These are phyloP conservation scores for Neofusicoccum parvum DNA, from an alignment of 2,329 filamentous ascomycete genomes.

Conservation along the genomic window DNA sequence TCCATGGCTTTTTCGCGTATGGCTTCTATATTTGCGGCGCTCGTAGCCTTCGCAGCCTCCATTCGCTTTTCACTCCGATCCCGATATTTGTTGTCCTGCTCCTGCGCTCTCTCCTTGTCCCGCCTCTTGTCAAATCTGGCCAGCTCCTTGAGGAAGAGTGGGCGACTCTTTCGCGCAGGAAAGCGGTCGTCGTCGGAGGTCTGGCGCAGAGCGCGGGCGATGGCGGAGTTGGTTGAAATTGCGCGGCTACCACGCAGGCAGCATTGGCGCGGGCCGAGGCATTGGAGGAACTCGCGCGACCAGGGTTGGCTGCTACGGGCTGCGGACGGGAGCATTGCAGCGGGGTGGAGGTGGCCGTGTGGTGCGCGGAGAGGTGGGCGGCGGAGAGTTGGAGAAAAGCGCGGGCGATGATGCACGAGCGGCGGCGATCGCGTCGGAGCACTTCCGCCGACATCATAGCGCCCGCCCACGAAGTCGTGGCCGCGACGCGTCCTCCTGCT, in stretches of 20 bases:
- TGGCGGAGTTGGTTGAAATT: conserved; percentile 68
- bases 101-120: background rate
- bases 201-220: conserved; percentile 65
- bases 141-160: background rate
- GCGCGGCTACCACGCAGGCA: conserved; percentile 34
- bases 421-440: background rate
- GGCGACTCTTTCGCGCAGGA: background rate
- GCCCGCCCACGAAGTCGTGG: background rate
- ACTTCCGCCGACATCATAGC: background rate
- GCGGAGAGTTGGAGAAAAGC: background rate
- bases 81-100: background rate
- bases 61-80: background rate
- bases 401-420: background rate
- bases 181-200: conserved; percentile 16
- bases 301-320: background rate
- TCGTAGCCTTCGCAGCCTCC: background rate
- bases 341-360: background rate
- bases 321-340: background rate
- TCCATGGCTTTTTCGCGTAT: background rate
- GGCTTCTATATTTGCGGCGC: no score
- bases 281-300: background rate
- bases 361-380: background rate
- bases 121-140: background rate
- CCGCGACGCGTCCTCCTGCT: conserved; percentile 9
- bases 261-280: background rate